Conservation (phyloP, 164 flowering plant genomes). For the Liquidambar formosana region DNA sequence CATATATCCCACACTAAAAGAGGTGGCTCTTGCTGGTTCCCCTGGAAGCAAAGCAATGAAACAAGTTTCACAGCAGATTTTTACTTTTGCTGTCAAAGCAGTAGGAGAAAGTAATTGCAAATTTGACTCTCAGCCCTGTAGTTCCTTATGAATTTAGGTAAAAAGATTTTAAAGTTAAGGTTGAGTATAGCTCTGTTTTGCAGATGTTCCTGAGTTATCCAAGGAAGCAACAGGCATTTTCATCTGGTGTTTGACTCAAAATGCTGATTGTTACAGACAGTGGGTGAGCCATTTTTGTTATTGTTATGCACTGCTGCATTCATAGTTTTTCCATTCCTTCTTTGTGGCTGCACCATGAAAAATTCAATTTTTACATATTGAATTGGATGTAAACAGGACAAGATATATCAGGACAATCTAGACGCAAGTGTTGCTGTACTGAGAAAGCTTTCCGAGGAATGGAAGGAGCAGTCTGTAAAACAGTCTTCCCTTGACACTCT, state of each 20-base stretch:
- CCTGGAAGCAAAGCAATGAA: constrained; percentile 90
- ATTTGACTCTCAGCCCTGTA: background rate
- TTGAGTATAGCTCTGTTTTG: background rate
- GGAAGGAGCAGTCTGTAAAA: constrained; percentile 58
- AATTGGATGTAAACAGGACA: constrained; percentile 51
- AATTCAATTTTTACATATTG: background rate
- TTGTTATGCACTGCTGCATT: background rate
- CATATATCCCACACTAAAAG: constrained; percentile 73
- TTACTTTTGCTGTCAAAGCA: constrained; percentile 48
- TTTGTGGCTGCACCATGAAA: background rate
- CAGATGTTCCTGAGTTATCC: constrained; percentile 64
- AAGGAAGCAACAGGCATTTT: constrained; percentile 63
- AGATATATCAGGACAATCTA: constrained; percentile 61
- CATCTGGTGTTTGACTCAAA: constrained; percentile 73
- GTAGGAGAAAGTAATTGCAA: constrained; percentile 56
- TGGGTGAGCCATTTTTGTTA: constrained; percentile 58
- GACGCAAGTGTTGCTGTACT: constrained; percentile 68
- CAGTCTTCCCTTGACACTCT: constrained; percentile 42
- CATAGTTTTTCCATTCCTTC: background rate
- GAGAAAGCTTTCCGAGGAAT: constrained; percentile 60
- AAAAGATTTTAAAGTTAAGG: background rate
- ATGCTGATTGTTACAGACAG: constrained; percentile 70
- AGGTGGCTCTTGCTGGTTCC: constrained; percentile 81
- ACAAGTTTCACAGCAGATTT: constrained; percentile 73
- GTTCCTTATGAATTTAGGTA: background rate